Base-by-base conservation (phyloP, 495 filamentous ascomycete genomes). In the Neurospora tetraspora region DNA sequence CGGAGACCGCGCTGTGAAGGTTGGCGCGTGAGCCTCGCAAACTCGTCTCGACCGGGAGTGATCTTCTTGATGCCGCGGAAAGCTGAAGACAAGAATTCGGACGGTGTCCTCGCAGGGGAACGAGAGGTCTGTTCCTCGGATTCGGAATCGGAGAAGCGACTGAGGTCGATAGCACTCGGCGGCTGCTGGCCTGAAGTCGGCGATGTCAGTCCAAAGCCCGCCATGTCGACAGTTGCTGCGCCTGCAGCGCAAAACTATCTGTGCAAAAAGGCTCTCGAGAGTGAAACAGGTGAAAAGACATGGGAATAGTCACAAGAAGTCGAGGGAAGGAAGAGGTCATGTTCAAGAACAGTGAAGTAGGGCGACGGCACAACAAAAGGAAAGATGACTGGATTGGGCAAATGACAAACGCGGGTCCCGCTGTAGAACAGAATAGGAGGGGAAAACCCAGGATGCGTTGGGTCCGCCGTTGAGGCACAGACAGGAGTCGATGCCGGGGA, bases 11-110 rank as follows among this genome's bases (percentile, higher is more conserved):
- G 74, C 65, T 78, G 81, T 43, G 83, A 80, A 8, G 80, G 76
- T 42, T 74, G 76, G 45, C 73, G 70, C 73, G 76, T 74, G 77
- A 82, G 69, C 74, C 75, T 73, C 71, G 77, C 72, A 70, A 78
- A 73, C 38, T 83, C 82, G 43, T 84, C 82, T 27, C 82, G 79
- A 23, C 78, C 78, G 4, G 82, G 82, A 9, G 81, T 81, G 36
- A 86, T 80, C 76, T 82, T 88, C 74, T 80, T 86, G 45, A 87
- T 80, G 65, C 83, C 83, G 45, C 83, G 82, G 73, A 86, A 85
- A 72, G 85, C 85, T 71, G 85, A 85, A 20, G 81, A 81, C 14
- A 87, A 71, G 71, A 88, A 74, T 6, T 85, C 84, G 75, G 80
- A 81, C 53, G 80, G 78, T 14, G 81, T 82, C 5, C 76, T 77